Conservation (phyloP, 2,329 filamentous ascomycete genomes). For the Fusarium sp. region DNA sequence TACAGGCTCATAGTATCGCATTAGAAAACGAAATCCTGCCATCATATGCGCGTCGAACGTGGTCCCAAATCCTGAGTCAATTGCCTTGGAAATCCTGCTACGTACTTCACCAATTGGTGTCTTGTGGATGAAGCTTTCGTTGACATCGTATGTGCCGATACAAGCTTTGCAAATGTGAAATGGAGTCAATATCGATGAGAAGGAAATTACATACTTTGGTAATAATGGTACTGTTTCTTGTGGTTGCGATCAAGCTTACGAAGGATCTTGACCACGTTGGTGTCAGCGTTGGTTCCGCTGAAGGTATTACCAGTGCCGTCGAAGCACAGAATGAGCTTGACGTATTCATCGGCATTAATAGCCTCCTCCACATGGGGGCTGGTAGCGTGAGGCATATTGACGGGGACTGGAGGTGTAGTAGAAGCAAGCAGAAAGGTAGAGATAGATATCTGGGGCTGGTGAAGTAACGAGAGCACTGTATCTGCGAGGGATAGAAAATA, state of each 20-base stretch:
- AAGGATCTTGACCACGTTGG: slow-evolving; percentile 63
- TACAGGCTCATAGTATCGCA: slow-evolving; percentile 60
- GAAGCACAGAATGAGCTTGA: slow-evolving; percentile 58
- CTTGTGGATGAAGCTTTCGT: slow-evolving; percentile 53
- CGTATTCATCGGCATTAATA: background rate
- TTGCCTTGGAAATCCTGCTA: slow-evolving; percentile 49
- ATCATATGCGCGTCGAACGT: slow-evolving; percentile 62
- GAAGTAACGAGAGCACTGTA: background rate
- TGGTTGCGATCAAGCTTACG: slow-evolving; percentile 56
- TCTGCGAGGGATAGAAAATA: background rate
- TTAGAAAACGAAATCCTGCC: slow-evolving; percentile 62
- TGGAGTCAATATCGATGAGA: rapidly evolving
- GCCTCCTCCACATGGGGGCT: background rate
- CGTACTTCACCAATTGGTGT: slow-evolving; percentile 45
- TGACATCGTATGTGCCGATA: slow-evolving; percentile 59
- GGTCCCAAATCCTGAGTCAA: slow-evolving; percentile 56
- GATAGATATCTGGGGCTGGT: background rate
- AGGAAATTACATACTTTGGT: slow-evolving; percentile 53
- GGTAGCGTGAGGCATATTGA: background rate
- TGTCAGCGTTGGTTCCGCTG: slow-evolving; percentile 57
- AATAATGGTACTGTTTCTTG: slow-evolving; percentile 58
- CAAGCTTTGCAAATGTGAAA: too few relatives aligned
- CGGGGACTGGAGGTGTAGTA: too few relatives aligned
- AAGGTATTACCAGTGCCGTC: slow-evolving; percentile 60
- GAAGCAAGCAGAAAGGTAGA: background rate